A percentile compares a stretch with the other conserved stretches of the same genome.
phyloP scores from a whole-genome alignment of 495 filamentous ascomycete genomes.

The Cairneyella variabilis region DNA sequence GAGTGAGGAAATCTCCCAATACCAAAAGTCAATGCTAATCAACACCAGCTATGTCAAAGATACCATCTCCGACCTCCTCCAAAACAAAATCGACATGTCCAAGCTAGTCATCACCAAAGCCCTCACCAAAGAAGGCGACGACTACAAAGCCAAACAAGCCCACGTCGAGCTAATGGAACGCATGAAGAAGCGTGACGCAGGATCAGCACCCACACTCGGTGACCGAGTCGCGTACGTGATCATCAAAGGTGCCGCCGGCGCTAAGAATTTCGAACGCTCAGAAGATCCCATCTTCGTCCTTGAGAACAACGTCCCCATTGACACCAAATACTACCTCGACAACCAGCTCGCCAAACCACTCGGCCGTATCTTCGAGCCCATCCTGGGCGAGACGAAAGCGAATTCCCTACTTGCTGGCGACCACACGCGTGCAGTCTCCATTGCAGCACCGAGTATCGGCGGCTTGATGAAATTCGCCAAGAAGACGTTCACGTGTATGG shows the following conservation, averaged over 20 bases:
- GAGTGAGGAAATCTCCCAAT: conserved; percentile 57
- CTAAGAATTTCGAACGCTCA: conserved; percentile 91
- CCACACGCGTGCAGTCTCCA: conserved; percentile 87
- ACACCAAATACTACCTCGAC: conserved; percentile 98
- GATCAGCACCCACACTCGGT: conserved; percentile 89
- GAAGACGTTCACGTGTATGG: conserved; percentile 96
- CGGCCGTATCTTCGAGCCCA: conserved; percentile 94
- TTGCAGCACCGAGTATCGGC: conserved; percentile 83
- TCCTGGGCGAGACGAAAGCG: conserved; percentile 87
- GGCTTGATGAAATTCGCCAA: conserved; percentile 98
- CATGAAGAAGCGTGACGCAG: conserved; percentile 94
- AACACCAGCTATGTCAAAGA: conserved; percentile 83
- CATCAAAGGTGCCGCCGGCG: conserved; percentile 80
- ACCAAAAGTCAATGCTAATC: not conserved
- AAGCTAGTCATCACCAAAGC: conserved; percentile 99
- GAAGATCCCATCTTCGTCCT: conserved; percentile 97
- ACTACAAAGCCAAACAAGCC: conserved; percentile 86
- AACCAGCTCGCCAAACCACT: conserved; percentile 96
- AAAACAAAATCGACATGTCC: conserved; percentile 98
- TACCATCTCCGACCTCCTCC: conserved; percentile 89
- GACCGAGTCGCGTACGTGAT: conserved; percentile 99
- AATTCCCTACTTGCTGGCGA: conserved; percentile 78
- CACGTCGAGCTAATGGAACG: conserved; percentile 91
- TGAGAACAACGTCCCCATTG: conserved; percentile 96
- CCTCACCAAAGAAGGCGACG: conserved; percentile 66